Base-by-base conservation (phyloP, 192 early-diverging fungal species). In the Irineochytrium annulatum region DNA sequence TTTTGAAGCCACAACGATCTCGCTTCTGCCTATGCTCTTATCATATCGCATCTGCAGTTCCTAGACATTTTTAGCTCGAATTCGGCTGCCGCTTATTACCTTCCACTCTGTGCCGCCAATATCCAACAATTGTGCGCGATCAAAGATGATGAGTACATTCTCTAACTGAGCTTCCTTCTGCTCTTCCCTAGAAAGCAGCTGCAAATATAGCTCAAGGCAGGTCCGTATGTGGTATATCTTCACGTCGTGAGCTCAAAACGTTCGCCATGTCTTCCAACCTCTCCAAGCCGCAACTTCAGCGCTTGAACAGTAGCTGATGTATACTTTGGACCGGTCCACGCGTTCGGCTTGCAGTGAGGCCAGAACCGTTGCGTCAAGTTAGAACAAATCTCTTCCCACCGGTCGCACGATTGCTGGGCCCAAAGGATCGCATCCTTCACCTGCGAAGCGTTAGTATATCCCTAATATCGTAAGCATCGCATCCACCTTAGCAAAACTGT, bases 341-440 rank as follows among this genome's bases (percentile, higher is more conserved):
- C 58, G 70, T 79, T 62, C 1, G 74, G 37, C 27, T 44, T 58
- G 39, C 59, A 72, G 48, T 73, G 17, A 11, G 80, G 80, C 80
- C 80, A 82, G 29, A 77, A 62, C 55, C 68, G 57, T n/a, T 33
- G 52, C 4, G 77, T 82, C 14, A 82, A 58, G 4, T 71, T 73
- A 5, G 34, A 20, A 5, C 64, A 27, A 4, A 67, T 34, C 4
- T 62, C 49, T 14, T 60, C 53, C 57, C 62, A 63, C 0, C 31
- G 43, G 2, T 63, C 53, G 37, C 66, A 67, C 13, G 73, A 30
- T 31, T 53, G 48, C 17, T 63, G 60, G 0, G 66, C 60, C 13
- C 53, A 35, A 1, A 45, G 35, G 2, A 81, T 27, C 37, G 59
- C 32, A 26, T 78, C 76, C 37, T 71, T 71, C 13, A 74, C 51